Evolutionary conservation across 306 rosid species (phyloP).

Genomic region (Corylus avellana): DNA sequence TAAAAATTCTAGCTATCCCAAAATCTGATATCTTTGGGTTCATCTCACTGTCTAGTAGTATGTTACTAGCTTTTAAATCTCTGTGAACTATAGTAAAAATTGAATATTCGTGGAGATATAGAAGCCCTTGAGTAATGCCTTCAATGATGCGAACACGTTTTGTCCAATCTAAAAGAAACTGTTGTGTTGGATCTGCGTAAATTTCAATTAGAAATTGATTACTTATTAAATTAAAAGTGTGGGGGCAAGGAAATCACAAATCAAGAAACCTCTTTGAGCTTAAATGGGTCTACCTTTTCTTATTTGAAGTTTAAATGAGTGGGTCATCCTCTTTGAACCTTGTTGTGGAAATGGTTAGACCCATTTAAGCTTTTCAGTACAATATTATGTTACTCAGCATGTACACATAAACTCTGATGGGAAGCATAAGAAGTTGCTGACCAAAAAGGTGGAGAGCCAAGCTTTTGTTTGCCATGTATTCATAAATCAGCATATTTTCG

Average conservation of each 20-base stretch:
- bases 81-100: slow-evolving; percentile 34
- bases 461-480: slow-evolving; percentile 56
- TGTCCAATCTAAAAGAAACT: slow-evolving; percentile 24
- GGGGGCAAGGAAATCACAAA: neutral
- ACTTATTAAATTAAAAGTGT: neutral
- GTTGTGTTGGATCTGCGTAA: slow-evolving; percentile 20
- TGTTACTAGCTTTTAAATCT: slow-evolving; percentile 41
- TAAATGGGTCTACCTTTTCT: neutral
- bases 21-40: slow-evolving; percentile 45
- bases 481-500: slow-evolving; percentile 45
- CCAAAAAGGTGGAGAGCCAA: slow-evolving; percentile 45
- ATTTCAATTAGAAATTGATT: neutral
- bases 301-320: no score
- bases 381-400: neutral
- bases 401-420: neutral
- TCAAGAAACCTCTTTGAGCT: neutral
- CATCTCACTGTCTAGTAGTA: slow-evolving; percentile 27
- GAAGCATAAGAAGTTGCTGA: neutral
- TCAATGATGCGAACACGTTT: slow-evolving; percentile 34
- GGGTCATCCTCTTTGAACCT: neutral
- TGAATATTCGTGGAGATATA: slow-evolving; percentile 43
- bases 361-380: neutral
- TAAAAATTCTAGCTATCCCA: slow-evolving; percentile 36
- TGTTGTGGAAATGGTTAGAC: neutral
- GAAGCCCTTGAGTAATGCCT: slow-evolving; percentile 41